Evolutionary conservation across 2,329 filamentous ascomycete genomes (phyloP), one percentile per base, ranked within the genome.

Genomic region (Colletotrichum chlorophyti): DNA sequence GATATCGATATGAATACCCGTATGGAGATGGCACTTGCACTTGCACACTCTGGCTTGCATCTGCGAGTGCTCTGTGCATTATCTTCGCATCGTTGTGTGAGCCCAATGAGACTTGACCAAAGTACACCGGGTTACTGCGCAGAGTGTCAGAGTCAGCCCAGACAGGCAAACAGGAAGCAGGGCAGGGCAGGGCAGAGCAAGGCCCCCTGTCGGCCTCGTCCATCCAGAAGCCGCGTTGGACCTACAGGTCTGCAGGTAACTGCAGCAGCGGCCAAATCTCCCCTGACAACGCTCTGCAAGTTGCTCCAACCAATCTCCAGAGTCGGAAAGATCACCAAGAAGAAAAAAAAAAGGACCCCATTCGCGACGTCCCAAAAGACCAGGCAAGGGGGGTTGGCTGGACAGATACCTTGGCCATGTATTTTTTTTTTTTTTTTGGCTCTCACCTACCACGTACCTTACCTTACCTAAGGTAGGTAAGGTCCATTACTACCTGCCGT

Each of bases 281-380:
- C 70, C 70, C 69, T 71, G 71, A 69, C 69, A 70, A 70, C 68
- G 64, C 66, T 68, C 65, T 31, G 27, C 27, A 12, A 7, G 27
- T 31, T 7, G 27, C 17, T n/a, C 23, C 15, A 19, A 14, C 19
- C 9, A n/a, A n/a, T n/a, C 15, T 17, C 23, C 19, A 15, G 27
- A 31, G 37, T 26, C n/a, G 47, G n/a, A 12, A 43, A 38, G 38
- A 57, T 38, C 38, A 29, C 41, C 35, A 51, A n/a, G n/a, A n/a
- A n/a, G n/a, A n/a, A n/a, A n/a, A n/a, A n/a, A n/a, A n/a, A n/a
- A n/a, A n/a, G n/a, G n/a, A n/a, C n/a, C n/a, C n/a, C n/a, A n/a
- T n/a, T n/a, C n/a, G n/a, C n/a, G n/a, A n/a, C n/a, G n/a, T n/a
- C n/a, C n/a, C n/a, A n/a, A n/a, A n/a, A n/a, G n/a, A n/a, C n/a